Percentiles rank a stretch among this genome's conserved stretches.
Evolutionary conservation across 257 asterid genomes (phyloP).

Genomic region (Leonotis leonurus): DNA sequence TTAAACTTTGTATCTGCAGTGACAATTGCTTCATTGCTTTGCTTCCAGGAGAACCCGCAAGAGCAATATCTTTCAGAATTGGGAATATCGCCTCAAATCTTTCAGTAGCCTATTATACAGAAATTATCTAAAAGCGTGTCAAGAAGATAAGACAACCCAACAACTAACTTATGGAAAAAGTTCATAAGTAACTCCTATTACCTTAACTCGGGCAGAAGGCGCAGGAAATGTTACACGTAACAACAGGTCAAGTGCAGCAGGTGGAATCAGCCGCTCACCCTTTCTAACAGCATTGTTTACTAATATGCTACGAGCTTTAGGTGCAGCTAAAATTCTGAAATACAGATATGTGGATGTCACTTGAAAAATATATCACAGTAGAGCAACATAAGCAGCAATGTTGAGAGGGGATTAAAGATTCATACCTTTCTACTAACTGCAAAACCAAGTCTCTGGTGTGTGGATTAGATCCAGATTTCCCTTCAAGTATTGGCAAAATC

Average conservation of each 20-base stretch:
- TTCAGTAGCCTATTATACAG: slow-evolving; percentile 54
- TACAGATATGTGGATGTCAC: slow-evolving; percentile 5
- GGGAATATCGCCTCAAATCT: slow-evolving; percentile 82
- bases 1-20: slow-evolving; percentile 45
- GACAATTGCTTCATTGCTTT: slow-evolving; percentile 85
- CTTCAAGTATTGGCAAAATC: slow-evolving; percentile 64
- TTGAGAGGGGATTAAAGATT: background rate
- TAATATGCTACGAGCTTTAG: slow-evolving; percentile 72
- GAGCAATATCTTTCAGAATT: slow-evolving; percentile 65
- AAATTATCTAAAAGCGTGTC: background rate
- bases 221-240: slow-evolving; percentile 66
- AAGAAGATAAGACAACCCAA: too few species aligned
- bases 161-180: background rate
- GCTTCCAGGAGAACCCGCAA: slow-evolving; percentile 88
- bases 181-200: slow-evolving; percentile 12
- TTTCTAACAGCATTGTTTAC: slow-evolving; percentile 65
- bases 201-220: slow-evolving; percentile 73
- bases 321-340: slow-evolving; percentile 57
- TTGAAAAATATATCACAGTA: background rate
- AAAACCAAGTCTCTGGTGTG: slow-evolving; percentile 63
- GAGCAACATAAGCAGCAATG: background rate
- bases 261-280: slow-evolving; percentile 80
- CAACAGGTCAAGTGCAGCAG: slow-evolving; percentile 61
- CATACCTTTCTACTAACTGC: slow-evolving; percentile 91
- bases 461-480: slow-evolving; percentile 69